These are phyloP conservation scores for Eutrema salsugineum DNA, from an alignment of 441 rosid species.

Conservation along the genomic window DNA sequence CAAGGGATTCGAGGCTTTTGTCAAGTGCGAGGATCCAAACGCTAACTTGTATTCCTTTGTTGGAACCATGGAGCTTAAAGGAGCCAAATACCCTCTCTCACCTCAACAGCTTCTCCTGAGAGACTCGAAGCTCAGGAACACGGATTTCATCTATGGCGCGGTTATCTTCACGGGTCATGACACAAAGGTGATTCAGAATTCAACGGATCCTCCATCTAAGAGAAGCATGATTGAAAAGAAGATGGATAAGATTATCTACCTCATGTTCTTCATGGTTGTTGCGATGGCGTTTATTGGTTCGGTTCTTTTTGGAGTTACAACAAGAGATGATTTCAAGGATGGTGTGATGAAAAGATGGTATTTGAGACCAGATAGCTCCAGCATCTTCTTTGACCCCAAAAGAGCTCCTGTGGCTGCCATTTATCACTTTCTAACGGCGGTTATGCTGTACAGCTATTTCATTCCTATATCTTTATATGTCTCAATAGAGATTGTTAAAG, in stretches of 20 bases:
- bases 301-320: constrained; percentile 62
- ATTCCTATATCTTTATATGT: constrained; percentile 92
- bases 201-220: constrained; percentile 85
- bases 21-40: constrained; percentile 93
- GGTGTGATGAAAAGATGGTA: constrained; percentile 91
- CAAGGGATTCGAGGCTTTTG: constrained; percentile 49
- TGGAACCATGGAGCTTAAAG: constrained; percentile 65
- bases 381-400: constrained; percentile 60
- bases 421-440: constrained; percentile 72
- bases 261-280: constrained; percentile 61
- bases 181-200: constrained; percentile 85
- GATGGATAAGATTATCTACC: constrained; percentile 73
- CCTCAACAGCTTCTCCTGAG: constrained; percentile 86
- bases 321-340: constrained; percentile 51
- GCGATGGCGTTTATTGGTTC: constrained; percentile 63
- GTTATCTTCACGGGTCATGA: constrained; percentile 84
- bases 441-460: constrained; percentile 77
- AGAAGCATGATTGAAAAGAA: constrained; percentile 84
- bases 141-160: constrained; percentile 73
- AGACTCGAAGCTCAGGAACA: constrained; percentile 83
- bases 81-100: constrained; percentile 61
- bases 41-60: constrained; percentile 79
- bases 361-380: constrained; percentile 73
- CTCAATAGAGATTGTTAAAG: constrained; percentile 89
- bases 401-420: constrained; percentile 51